Percentiles rank a stretch among this genome's conserved stretches.
These are phyloP conservation scores for Patellifolia procumbens DNA, from an alignment of 179 eudicot species.

Conservation along the genomic window DNA sequence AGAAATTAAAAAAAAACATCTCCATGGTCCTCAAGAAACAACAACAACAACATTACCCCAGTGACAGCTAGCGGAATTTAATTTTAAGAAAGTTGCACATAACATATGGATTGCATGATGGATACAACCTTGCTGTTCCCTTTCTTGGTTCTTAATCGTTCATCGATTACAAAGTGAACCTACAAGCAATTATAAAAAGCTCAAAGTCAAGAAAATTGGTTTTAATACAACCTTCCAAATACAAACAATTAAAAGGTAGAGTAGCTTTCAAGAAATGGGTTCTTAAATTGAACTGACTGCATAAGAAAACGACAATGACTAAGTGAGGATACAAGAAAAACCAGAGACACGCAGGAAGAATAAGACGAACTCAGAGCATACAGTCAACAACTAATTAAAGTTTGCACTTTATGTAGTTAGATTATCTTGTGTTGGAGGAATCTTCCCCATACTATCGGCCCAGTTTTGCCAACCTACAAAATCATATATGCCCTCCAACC, in stretches of 20 bases:
- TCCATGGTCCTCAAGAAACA: no score
- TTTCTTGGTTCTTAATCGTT: slow-evolving; percentile 69
- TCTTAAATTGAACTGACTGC: background rate
- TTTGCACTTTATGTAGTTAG: background rate
- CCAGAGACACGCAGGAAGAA: background rate
- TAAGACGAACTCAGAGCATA: no score
- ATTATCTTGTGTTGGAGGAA: background rate
- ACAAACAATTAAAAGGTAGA: background rate
- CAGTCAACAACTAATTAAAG: no score
- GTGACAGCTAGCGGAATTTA: no score
- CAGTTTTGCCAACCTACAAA: background rate
- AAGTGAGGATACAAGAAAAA: background rate
- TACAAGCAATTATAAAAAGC: slow-evolving; percentile 30
- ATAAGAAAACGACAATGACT: background rate
- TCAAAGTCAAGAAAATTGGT: background rate
- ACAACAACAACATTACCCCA: no score
- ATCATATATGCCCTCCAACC: background rate
- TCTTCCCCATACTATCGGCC: background rate
- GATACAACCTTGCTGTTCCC: slow-evolving; percentile 62
- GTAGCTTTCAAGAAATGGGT: background rate
- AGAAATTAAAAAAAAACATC: no score
- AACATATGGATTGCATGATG: background rate
- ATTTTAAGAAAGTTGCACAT: background rate
- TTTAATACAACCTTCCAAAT: background rate
- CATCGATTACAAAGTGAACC: slow-evolving; percentile 85